phyloP scores from a whole-genome alignment of 768 basidiomycete genomes.

The Boletus huronensis region DNA sequence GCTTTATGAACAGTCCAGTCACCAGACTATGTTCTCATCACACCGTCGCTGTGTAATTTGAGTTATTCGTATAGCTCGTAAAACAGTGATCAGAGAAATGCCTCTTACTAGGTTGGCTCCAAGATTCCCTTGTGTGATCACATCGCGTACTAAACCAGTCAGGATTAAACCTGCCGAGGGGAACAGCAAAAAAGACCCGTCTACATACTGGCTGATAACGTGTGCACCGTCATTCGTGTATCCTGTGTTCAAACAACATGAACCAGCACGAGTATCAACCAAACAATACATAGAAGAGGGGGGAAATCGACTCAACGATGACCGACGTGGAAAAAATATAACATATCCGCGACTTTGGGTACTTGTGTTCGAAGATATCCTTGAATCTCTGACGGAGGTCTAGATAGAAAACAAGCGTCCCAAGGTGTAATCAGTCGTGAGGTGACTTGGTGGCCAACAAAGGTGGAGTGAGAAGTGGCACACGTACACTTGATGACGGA shows the following conservation, averaged over 20 bases:
- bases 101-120: slow-evolving; percentile 46
- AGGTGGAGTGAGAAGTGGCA: not conserved
- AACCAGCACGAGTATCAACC: not conserved
- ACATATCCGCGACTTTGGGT: slow-evolving; percentile 50
- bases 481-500: slow-evolving; percentile 61
- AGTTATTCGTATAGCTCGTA: not conserved
- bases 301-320: slow-evolving; percentile 43
- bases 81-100: not conserved
- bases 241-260: slow-evolving; percentile 41
- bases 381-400: slow-evolving; percentile 70
- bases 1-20: too few relatives aligned
- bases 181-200: not conserved
- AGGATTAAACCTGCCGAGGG: not conserved
- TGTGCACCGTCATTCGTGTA: slow-evolving; percentile 57
- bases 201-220: slow-evolving; percentile 51
- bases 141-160: slow-evolving; percentile 48
- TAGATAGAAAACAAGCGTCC: slow-evolving; percentile 18
- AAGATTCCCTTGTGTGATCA: slow-evolving; percentile 41
- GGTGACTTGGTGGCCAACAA: not conserved
- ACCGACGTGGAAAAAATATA: slow-evolving; percentile 71
- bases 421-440: not conserved
- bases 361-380: slow-evolving; percentile 55
- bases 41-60: not conserved
- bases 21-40: too few relatives aligned
- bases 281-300: not conserved